Percentiles rank a stretch among this genome's conserved stretches.
These are phyloP conservation scores for Penicillium aurantiogriseum DNA, from an alignment of 2,329 filamentous ascomycete species.

Conservation along the genomic window DNA sequence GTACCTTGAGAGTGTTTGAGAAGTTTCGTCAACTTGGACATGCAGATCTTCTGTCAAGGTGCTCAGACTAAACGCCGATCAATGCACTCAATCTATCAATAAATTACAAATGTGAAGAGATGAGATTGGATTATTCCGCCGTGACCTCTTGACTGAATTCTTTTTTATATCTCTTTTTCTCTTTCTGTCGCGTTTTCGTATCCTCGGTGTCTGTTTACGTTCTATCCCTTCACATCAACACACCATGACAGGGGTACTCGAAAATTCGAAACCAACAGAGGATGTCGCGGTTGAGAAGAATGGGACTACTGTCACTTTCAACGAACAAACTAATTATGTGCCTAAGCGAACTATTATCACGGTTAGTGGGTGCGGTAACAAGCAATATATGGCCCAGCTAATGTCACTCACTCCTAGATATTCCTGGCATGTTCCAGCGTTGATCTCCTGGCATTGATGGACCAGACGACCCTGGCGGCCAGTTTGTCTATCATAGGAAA, in stretches of 20 bases:
- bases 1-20: conserved; percentile 36
- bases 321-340: conserved; percentile 58
- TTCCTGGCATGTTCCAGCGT: conserved; percentile 58
- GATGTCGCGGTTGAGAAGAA: conserved; percentile 8
- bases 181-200: background rate
- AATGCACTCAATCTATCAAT: background rate
- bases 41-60: conserved; percentile 21
- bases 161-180: background rate
- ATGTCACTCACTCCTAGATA: conserved; percentile 41
- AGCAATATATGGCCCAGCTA: background rate
- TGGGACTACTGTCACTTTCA: conserved; percentile 38
- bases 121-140: background rate
- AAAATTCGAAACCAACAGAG: conserved; percentile 7
- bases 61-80: conserved; percentile 6
- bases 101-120: background rate
- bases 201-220: background rate
- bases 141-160: background rate
- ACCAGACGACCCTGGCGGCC: conserved; percentile 57
- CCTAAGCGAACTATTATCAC: conserved; percentile 52
- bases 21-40: conserved; percentile 21
- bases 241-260: conserved; percentile 18
- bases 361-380: conserved; percentile 32
- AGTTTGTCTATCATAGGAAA: conserved; percentile 57
- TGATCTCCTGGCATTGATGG: conserved; percentile 57
- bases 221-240: conserved; percentile 1